Evolutionary conservation across 2,329 filamentous ascomycete species (phyloP).

Genomic region (Trichoderma sp.): DNA sequence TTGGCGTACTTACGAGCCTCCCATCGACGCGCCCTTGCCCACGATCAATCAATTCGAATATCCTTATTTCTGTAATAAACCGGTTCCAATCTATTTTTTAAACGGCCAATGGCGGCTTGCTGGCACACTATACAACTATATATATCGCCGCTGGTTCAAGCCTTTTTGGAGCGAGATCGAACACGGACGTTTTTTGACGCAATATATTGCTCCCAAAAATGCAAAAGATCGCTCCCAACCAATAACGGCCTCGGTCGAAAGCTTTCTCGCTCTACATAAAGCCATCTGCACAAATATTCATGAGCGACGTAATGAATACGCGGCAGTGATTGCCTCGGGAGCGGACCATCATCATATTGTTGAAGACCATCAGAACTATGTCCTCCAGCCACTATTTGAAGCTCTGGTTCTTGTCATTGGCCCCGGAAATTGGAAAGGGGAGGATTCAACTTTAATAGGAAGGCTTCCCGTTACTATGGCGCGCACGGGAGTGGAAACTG

Average conservation of each 20-base stretch:
- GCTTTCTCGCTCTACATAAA: not conserved
- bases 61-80: no score
- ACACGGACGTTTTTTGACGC: slow-evolving; percentile 17
- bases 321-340: not conserved
- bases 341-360: no score
- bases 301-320: not conserved
- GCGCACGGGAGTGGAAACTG: slow-evolving; percentile 21
- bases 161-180: slow-evolving; percentile 25
- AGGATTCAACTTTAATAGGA: not conserved
- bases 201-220: slow-evolving; percentile 1
- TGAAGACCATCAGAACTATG: not conserved
- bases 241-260: not conserved
- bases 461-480: not conserved
- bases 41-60: no score
- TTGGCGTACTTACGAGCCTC: no score
- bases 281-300: not conserved
- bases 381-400: slow-evolving; percentile 12
- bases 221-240: not conserved
- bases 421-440: not conserved
- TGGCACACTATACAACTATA: not conserved
- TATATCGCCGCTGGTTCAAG: slow-evolving; percentile 22
- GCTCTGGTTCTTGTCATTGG: not conserved
- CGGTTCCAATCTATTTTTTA: no score
- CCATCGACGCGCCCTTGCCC: no score
- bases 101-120: no score